A percentile compares a stretch with the other conserved stretches of the same genome.
Evolutionary conservation across 2,329 filamentous ascomycete species (phyloP).

Genomic region (Metarhizium humberi): DNA sequence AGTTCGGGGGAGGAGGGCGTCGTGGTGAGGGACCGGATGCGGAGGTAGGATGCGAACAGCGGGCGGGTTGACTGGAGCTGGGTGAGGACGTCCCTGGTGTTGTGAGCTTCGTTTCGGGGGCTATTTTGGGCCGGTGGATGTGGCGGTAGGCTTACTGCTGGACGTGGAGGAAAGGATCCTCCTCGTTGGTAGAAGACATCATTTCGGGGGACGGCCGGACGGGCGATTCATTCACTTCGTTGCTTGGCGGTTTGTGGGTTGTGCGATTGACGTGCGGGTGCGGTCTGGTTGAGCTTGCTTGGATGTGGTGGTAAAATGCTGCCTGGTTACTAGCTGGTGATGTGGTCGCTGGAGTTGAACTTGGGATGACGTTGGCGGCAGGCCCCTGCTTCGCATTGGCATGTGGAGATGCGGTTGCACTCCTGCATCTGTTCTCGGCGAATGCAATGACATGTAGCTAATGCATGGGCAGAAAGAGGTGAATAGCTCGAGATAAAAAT

Average conservation of each 20-base stretch:
- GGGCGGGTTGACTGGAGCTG: slow-evolving; percentile 74
- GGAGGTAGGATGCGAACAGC: slow-evolving; percentile 88
- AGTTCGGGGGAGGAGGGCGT: slow-evolving; percentile 73
- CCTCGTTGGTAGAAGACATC: slow-evolving; percentile 59
- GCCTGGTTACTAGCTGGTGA: neutral
- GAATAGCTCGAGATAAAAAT: neutral
- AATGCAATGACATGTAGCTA: neutral
- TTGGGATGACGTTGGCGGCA: neutral
- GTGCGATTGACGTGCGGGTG: neutral
- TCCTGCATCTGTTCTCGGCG: neutral
- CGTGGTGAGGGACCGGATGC: slow-evolving; percentile 80
- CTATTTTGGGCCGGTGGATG: neutral
- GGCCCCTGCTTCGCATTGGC: too few relatives aligned
- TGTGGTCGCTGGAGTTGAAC: neutral
- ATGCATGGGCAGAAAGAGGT: too few relatives aligned
- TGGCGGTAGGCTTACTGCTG: slow-evolving; percentile 42
- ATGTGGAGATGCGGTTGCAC: too few relatives aligned
- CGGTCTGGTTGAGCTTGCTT: neutral
- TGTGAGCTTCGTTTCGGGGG: neutral
- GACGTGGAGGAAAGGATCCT: slow-evolving; percentile 65
- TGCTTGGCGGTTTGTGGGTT: neutral
- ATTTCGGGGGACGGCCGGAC: slow-evolving; percentile 27
- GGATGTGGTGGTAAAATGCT: neutral
- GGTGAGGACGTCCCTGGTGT: slow-evolving; percentile 70
- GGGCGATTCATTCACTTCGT: neutral